A percentile compares a stretch with the other conserved stretches of the same genome.
These are phyloP conservation scores for Scalesia atractyloides DNA, from an alignment of 129 eudicot genomes.

Conservation along the genomic window DNA sequence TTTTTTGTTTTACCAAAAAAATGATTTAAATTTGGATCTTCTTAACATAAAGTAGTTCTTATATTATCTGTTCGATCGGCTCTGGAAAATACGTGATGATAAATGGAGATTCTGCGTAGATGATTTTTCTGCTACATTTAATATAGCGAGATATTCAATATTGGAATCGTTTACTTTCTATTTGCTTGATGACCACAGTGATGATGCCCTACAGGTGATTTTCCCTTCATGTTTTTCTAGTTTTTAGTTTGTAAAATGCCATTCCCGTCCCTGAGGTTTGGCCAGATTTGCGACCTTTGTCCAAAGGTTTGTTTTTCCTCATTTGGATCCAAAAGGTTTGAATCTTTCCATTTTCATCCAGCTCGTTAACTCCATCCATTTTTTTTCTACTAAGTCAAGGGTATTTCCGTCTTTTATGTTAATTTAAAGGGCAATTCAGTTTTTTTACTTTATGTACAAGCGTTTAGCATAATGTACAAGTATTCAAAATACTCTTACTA, in stretches of 20 bases:
- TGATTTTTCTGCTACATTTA: slow-evolving; percentile 89
- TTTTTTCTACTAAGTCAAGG: too few species aligned
- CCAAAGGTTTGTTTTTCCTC: too few species aligned
- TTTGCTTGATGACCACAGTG: slow-evolving; percentile 82
- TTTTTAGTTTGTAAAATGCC: neutral
- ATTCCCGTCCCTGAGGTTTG: too few species aligned
- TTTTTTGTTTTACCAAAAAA: neutral
- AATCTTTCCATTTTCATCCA: too few species aligned
- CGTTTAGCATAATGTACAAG: too few species aligned
- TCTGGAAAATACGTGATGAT: slow-evolving; percentile 76
- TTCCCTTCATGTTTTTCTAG: neutral
- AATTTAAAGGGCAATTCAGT: too few species aligned
- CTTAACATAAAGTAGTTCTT: slow-evolving; percentile 63
- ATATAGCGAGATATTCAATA: slow-evolving; percentile 68
- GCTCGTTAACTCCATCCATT: too few species aligned
- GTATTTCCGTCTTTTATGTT: too few species aligned
- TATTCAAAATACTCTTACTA: too few species aligned
- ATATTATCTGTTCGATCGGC: slow-evolving; percentile 89
- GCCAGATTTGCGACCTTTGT: too few species aligned
- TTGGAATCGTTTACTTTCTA: slow-evolving; percentile 90
- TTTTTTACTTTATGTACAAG: too few species aligned
- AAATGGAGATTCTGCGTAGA: slow-evolving; percentile 75
- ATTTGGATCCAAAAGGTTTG: too few species aligned
- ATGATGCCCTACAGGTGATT: slow-evolving; percentile 81
- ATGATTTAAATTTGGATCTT: slow-evolving; percentile 12